Percentiles rank a stretch among this genome's conserved stretches.
Conservation (phyloP, 2,329 filamentous ascomycete genomes). For the Exophiala sideris region DNA sequence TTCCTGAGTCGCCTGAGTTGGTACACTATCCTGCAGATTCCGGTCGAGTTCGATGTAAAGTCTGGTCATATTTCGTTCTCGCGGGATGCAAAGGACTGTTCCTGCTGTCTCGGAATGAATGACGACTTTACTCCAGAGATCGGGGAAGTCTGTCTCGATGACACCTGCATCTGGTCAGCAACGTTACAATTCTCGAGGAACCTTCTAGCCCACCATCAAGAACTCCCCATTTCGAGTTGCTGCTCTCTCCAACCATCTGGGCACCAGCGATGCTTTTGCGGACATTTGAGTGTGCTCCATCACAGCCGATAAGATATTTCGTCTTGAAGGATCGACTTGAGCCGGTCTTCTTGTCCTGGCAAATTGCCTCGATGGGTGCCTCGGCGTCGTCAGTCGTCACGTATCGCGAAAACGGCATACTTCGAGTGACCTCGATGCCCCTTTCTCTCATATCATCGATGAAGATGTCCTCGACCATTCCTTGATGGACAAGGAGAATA, state of each 20-base stretch:
- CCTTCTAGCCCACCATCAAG: constrained; percentile 57
- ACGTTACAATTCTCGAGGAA: neutral
- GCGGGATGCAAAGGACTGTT: constrained; percentile 69
- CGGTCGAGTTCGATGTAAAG: constrained; percentile 49
- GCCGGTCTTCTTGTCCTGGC: constrained; percentile 38
- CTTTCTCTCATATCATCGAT: constrained; percentile 65
- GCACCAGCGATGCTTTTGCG: constrained; percentile 59
- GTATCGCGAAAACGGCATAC: constrained; percentile 60
- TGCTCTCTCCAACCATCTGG: constrained; percentile 47
- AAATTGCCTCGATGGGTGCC: constrained; percentile 42
- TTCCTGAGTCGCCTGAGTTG: constrained; percentile 49
- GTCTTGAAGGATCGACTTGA: constrained; percentile 48
- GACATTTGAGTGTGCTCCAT: constrained; percentile 69
- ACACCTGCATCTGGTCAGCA: constrained; percentile 23
- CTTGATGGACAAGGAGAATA: constrained; percentile 62
- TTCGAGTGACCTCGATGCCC: constrained; percentile 61
- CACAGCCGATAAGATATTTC: constrained; percentile 67
- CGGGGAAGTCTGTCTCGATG: constrained; percentile 68
- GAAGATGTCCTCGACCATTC: constrained; percentile 70
- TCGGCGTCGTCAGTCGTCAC: constrained; percentile 41
- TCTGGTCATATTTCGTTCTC: constrained; percentile 69
- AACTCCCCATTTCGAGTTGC: constrained; percentile 66
- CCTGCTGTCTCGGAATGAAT: constrained; percentile 65
- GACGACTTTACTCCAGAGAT: constrained; percentile 71
- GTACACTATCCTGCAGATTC: constrained; percentile 26